Evolutionary conservation across 352 stramenopile species (phyloP).

Genomic region (Pseudoperonospora humuli): DNA sequence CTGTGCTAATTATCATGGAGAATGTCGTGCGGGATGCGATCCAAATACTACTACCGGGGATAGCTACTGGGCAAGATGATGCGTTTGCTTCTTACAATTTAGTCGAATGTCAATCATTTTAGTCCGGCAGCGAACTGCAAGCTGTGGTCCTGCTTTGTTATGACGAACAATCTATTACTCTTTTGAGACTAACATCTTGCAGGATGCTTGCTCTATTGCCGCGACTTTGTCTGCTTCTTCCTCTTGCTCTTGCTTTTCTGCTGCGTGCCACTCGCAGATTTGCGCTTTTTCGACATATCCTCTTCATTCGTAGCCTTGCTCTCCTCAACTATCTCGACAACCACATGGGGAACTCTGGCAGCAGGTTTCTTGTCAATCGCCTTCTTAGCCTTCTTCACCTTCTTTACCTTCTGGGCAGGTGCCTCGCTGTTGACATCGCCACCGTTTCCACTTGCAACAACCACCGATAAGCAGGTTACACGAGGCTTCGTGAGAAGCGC

Average conservation of each 20-base stretch:
- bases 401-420: constrained; percentile 21
- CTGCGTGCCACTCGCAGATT: constrained; percentile 2
- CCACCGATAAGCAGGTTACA: constrained; percentile 67
- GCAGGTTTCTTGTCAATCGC: constrained; percentile 18
- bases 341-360: constrained; percentile 42
- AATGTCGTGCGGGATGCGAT: constrained; percentile 52
- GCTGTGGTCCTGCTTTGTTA: too few species aligned
- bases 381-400: constrained; percentile 39
- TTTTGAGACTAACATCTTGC: not conserved
- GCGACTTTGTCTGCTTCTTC: constrained; percentile 22
- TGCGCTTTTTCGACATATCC: constrained; percentile 19
- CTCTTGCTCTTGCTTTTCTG: constrained; percentile 23
- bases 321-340: constrained; percentile 56
- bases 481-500: constrained; percentile 63
- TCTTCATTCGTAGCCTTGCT: constrained; percentile 11
- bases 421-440: constrained; percentile 8
- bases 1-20: constrained; percentile 81
- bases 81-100: not conserved
- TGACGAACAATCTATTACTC: constrained; percentile 24
- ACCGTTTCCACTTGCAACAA: constrained; percentile 26
- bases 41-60: constrained; percentile 50
- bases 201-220: constrained; percentile 14
- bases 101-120: too few species aligned
- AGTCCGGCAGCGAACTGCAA: too few species aligned
- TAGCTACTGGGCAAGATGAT: constrained; percentile 27